phyloP scores from a whole-genome alignment of 129 eudicot species.

The Pittosporum tobira region DNA sequence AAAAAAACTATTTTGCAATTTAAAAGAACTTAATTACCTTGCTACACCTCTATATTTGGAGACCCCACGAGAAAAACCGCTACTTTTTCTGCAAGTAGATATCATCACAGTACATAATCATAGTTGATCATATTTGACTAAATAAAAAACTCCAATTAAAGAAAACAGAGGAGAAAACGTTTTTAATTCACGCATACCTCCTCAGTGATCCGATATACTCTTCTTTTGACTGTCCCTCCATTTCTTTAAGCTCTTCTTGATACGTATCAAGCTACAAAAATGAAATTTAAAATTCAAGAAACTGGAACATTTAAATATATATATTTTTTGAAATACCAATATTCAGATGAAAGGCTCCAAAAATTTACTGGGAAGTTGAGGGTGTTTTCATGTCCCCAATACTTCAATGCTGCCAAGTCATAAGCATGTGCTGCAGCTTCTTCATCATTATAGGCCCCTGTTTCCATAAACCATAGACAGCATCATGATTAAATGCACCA shows the following conservation, averaged over 20 bases:
- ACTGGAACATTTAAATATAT: not conserved
- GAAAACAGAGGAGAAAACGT: no score
- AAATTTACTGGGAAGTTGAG: constrained; percentile 69
- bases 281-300: not conserved
- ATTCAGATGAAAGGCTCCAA: not conserved
- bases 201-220: constrained; percentile 84
- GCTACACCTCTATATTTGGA: constrained; percentile 95
- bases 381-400: constrained; percentile 83
- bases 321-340: not conserved
- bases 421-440: constrained; percentile 93
- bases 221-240: constrained; percentile 72
- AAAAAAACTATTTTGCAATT: not conserved
- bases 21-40: constrained; percentile 30
- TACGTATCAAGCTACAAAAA: constrained; percentile 52
- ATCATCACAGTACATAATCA: not conserved
- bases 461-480: constrained; percentile 9
- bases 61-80: constrained; percentile 90
- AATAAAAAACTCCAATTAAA: not conserved
- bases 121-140: not conserved
- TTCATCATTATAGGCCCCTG: constrained; percentile 95
- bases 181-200: constrained; percentile 32
- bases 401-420: constrained; percentile 94
- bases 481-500: not conserved
- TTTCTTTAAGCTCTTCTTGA: constrained; percentile 48
- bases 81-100: constrained; percentile 52